phyloP scores from a whole-genome alignment of 345 rosid genomes.

The Populus davidiana region DNA sequence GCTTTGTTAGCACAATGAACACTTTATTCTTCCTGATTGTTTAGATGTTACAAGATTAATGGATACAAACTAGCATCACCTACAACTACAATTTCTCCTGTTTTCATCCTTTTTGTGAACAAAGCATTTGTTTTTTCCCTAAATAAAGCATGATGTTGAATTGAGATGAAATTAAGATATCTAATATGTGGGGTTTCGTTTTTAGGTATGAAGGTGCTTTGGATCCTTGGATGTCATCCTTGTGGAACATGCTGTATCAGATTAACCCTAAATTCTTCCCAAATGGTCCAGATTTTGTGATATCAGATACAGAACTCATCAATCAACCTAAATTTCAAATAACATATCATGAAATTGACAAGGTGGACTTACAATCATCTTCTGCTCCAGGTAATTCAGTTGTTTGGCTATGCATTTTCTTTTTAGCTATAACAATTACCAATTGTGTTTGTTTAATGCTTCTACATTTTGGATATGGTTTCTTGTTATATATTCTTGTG shows the following conservation, averaged over 20 bases:
- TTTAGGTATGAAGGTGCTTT: constrained; percentile 85
- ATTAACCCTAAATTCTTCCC: constrained; percentile 62
- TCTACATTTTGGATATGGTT: constrained; percentile 3
- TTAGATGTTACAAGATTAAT: no score
- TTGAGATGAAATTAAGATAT: neutral
- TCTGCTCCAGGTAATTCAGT: constrained; percentile 45
- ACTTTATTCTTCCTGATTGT: no score
- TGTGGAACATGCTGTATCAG: constrained; percentile 62
- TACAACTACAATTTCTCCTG: no score
- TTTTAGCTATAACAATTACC: neutral
- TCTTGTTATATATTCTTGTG: neutral
- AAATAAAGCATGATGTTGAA: neutral
- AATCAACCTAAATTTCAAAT: constrained; percentile 65
- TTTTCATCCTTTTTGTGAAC: no score
- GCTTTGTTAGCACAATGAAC: no score
- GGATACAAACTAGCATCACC: no score
- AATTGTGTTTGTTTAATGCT: neutral
- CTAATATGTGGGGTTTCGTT: constrained; percentile 1
- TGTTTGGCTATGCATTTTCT: neutral
- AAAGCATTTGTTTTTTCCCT: neutral
- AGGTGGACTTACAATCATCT: constrained; percentile 22
- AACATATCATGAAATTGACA: constrained; percentile 38
- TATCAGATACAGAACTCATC: constrained; percentile 40
- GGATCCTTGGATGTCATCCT: constrained; percentile 89
- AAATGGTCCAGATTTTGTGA: constrained; percentile 55